Percentiles rank a stretch among this genome's conserved stretches.
These are phyloP conservation scores for Metschnikowia anglica DNA, from an alignment of 805 yeast genomes.

Conservation along the genomic window DNA sequence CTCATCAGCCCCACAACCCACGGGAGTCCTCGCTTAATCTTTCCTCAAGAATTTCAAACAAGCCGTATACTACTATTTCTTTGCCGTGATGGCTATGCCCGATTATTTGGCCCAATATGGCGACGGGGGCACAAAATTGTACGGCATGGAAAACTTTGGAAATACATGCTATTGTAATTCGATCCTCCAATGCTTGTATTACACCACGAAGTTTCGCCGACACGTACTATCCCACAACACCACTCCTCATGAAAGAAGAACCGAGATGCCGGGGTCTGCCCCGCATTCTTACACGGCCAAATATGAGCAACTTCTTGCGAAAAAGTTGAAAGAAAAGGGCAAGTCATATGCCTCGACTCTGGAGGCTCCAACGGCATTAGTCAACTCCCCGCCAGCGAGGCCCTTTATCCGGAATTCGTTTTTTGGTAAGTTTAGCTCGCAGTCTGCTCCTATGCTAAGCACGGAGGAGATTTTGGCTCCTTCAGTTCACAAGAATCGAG, in stretches of 20 bases:
- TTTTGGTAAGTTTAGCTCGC: slow-evolving; percentile 40
- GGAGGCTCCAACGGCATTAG: neutral
- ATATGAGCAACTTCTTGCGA: slow-evolving; percentile 40
- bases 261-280: slow-evolving; percentile 31
- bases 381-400: slow-evolving; percentile 17
- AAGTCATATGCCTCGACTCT: slow-evolving; percentile 7
- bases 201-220: slow-evolving; percentile 67
- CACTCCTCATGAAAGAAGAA: slow-evolving; percentile 32
- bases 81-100: slow-evolving; percentile 6
- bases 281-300: slow-evolving; percentile 39
- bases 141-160: slow-evolving; percentile 83
- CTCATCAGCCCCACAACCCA: neutral
- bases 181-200: slow-evolving; percentile 82
- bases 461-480: slow-evolving; percentile 8
- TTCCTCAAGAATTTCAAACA: slow-evolving; percentile 3
- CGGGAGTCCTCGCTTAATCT: slow-evolving; percentile 8
- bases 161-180: slow-evolving; percentile 95
- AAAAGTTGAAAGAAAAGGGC: slow-evolving; percentile 33
- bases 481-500: slow-evolving; percentile 8
- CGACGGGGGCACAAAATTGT: slow-evolving; percentile 66
- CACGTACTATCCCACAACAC: slow-evolving; percentile 36
- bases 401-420: slow-evolving; percentile 36
- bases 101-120: slow-evolving; percentile 37
- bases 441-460: slow-evolving; percentile 7
- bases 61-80: neutral